Evolutionary conservation across 306 rosid genomes (phyloP), one percentile per base, ranked within the genome.

Genomic region (Calophaca sinica): DNA sequence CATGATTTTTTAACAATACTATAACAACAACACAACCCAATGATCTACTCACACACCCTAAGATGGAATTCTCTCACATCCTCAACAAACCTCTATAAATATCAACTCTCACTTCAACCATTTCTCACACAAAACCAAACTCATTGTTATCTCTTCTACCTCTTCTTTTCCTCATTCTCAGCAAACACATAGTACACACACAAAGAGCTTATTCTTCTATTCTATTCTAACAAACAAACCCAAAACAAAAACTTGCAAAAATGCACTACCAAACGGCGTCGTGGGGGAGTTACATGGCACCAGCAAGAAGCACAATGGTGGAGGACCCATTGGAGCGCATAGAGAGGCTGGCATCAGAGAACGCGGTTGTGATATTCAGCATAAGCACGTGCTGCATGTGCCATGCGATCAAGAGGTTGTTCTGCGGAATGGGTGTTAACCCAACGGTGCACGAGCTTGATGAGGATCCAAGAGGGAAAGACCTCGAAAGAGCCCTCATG

Each of bases 341-440:
- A 72, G 89, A 74, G 65, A 74, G 93, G 80, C 70, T 94, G 78
- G 98, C 96, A 2, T 80, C 96, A 1, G 97, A 91, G 85, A 91
- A 81, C 12, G 98, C 98, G 6, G 98, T 94, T 82, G 98, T 91
- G 54, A 86, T 94, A 74, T 94, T 94, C 86, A 91, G 98, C 75
- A 11, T 89, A 45, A 91, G 98, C 72, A 88, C 93, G 42, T 94
- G 98, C 68, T 94, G 98, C 73, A 94, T 94, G 98, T 94, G 98
- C 74, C 98, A 94, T 44, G 98, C 98, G 2, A 86, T 91, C 44
- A 91, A 94, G 87, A 82, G 97, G 84, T 64, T 94, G 4, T 88
- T 94, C 48, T 86, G 98, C 6, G 97, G 98, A 10, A 94, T 94
- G 98, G 98, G 98, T 0, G 98, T 91, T 49, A 93, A 86, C 33